Conservation (phyloP, 2,329 filamentous ascomycete species). For the Apiospora saccharicola region DNA sequence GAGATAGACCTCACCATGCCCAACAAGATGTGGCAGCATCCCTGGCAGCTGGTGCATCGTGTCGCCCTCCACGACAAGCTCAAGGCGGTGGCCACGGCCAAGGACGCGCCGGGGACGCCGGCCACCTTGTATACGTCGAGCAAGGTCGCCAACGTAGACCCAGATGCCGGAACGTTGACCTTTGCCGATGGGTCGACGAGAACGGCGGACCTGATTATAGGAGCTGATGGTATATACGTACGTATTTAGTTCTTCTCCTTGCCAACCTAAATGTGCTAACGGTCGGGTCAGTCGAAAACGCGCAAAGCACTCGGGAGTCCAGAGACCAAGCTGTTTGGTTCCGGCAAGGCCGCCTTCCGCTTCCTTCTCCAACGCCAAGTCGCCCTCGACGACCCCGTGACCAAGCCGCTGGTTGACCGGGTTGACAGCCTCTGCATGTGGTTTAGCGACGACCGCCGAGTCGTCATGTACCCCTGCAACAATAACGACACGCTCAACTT, state of each 20-base stretch:
- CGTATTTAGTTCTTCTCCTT: constrained; percentile 11
- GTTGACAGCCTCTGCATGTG: constrained; percentile 46
- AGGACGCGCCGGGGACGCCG: constrained; percentile 45
- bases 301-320: constrained; percentile 52
- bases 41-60: constrained; percentile 61
- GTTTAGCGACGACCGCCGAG: constrained; percentile 49
- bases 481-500: constrained; percentile 56
- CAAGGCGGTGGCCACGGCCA: constrained; percentile 51
- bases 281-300: constrained; percentile 34
- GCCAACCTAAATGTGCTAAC: constrained; percentile 23
- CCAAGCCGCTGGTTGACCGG: constrained; percentile 40
- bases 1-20: constrained; percentile 44
- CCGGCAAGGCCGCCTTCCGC: constrained; percentile 64
- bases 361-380: constrained; percentile 56
- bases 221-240: constrained; percentile 37
- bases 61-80: constrained; percentile 60
- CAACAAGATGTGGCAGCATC: constrained; percentile 58
- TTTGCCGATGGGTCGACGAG: constrained; percentile 32
- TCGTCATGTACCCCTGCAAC: constrained; percentile 57
- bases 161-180: constrained; percentile 32
- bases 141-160: constrained; percentile 35
- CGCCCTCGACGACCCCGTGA: constrained; percentile 44
- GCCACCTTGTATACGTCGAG: constrained; percentile 43
- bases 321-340: constrained; percentile 46
- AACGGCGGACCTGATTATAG: constrained; percentile 35